Evolutionary conservation across 2,329 filamentous ascomycete genomes (phyloP), one percentile per base, ranked within the genome.

Genomic region (Microdochium paspali): DNA sequence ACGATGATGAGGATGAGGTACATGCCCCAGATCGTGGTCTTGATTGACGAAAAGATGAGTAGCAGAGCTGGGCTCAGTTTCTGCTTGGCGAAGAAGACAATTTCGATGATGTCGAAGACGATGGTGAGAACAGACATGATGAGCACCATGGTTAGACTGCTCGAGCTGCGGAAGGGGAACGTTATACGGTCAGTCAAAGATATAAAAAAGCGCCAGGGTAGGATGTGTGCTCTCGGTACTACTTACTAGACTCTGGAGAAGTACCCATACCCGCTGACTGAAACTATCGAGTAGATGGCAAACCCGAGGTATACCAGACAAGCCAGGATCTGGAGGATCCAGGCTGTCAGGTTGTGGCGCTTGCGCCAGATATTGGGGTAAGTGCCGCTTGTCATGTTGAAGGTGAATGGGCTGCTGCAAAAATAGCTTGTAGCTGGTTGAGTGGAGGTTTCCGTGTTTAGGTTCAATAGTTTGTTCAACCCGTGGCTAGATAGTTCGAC

Each of bases 301-400:
- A 44, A 40, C 21, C 48, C 46, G 24, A 24, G 35, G 45, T 47
- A 51, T 28, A 52, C 32, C 25, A 47, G 10, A 7, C 47, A 15
- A 21, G 24, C 20, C 18, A 54, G 23, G 10, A 52, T 47, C 26
- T 56, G 51, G 4, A 56, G 24, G 21, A 54, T 46, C 54, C 53
- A 56, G 47, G 20, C 40, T 10, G 52, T 53, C 10, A 56, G 42
- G 10, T 54, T 42, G n/a, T 55, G 44, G 24, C 50, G 50, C 47
- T 54, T 54, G 25, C 48, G 50, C 52, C 53, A 56, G 44, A 54
- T 44, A 4, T 48, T 51, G 13, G 51, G 46, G 49, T 47, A 51
- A 10, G 35, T 40, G 35, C 9, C 23, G 35, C n/a, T 40, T 3
- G 35, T 5, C 35, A 40, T 40, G 35, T n/a, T 40, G 35, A 18